phyloP scores from a whole-genome alignment of 1,284 basidiomycete species.

The Inonotus obliquus region DNA sequence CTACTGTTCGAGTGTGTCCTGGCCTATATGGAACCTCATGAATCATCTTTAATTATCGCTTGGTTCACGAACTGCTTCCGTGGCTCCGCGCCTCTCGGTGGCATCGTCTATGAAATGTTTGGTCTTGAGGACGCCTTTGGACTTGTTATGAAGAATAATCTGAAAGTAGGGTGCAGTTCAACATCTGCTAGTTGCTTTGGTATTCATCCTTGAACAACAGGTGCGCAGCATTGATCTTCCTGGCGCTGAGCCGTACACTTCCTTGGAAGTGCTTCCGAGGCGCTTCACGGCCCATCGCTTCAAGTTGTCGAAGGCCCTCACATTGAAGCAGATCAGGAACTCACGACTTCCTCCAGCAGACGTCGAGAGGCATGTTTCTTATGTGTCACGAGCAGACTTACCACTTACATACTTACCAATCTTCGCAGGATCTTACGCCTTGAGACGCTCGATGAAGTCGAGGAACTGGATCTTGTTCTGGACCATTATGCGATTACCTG shows the following conservation, averaged over 20 bases:
- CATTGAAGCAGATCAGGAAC: conserved; percentile 64
- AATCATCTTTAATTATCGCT: conserved; percentile 55
- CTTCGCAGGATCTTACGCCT: conserved; percentile 61
- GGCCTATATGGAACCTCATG: conserved; percentile 73
- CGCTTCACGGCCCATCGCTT: conserved; percentile 65
- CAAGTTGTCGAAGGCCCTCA: conserved; percentile 47
- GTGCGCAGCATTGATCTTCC: conserved; percentile 71
- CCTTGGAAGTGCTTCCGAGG: conserved; percentile 49
- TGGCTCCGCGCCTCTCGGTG: conserved; percentile 38
- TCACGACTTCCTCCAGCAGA: conserved; percentile 52
- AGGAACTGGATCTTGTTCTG: conserved; percentile 86
- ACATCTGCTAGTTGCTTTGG: neutral
- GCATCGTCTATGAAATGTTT: conserved; percentile 88
- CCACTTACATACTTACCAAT: neutral
- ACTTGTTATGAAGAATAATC: conserved; percentile 81
- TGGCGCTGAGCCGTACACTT: conserved; percentile 62
- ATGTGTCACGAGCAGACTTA: conserved; percentile 4
- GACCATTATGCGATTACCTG: conserved; percentile 86
- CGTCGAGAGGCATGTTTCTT: conserved; percentile 49
- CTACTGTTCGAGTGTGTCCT: conserved; percentile 90
- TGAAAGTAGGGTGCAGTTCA: conserved; percentile 47
- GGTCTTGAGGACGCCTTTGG: conserved; percentile 82
- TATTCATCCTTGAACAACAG: conserved; percentile 34
- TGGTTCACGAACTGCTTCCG: conserved; percentile 70
- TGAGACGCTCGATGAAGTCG: conserved; percentile 87